Percentiles rank a stretch among this genome's conserved stretches.
Evolutionary conservation across 495 filamentous ascomycete genomes (phyloP).

Genomic region (Trichoderma orchidacearum): DNA sequence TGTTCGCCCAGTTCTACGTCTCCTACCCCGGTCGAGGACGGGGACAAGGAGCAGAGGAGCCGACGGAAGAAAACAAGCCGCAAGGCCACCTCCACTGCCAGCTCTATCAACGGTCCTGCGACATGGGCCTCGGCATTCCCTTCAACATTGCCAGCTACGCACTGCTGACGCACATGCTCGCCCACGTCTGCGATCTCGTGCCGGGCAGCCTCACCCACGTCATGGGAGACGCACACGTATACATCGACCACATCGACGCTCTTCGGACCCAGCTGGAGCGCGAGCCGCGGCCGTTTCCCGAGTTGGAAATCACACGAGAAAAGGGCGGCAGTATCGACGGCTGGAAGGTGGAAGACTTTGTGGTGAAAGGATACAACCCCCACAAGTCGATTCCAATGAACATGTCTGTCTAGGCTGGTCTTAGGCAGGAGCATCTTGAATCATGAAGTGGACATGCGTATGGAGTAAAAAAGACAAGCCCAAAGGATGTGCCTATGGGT

Average conservation of each 20-base stretch:
- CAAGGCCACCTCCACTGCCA: constrained; percentile 66
- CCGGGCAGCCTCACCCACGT: constrained; percentile 79
- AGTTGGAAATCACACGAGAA: constrained; percentile 51
- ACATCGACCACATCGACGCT: constrained; percentile 84
- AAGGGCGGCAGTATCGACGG: constrained; percentile 62
- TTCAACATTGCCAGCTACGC: constrained; percentile 97
- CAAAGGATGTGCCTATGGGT: no score
- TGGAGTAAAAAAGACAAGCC: no score
- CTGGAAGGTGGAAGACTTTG: constrained; percentile 80
- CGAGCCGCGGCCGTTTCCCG: constrained; percentile 72
- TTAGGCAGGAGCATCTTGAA: no score
- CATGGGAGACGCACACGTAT: constrained; percentile 95
- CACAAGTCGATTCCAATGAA: constrained; percentile 91
- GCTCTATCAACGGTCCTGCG: constrained; percentile 87
- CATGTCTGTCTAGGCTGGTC: constrained; percentile 64
- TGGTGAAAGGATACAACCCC: constrained; percentile 76
- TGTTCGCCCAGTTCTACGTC: constrained; percentile 99
- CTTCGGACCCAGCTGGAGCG: constrained; percentile 65
- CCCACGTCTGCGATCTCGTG: constrained; percentile 67
- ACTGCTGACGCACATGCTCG: constrained; percentile 84
- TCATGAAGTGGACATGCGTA: no score
- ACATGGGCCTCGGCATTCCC: constrained; percentile 94
- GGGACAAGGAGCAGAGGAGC: constrained; percentile 8
- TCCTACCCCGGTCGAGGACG: constrained; percentile 43
- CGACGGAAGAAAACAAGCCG: constrained; percentile 22